phyloP scores from a whole-genome alignment of 768 basidiomycete genomes.

The Trametes cubensis region DNA sequence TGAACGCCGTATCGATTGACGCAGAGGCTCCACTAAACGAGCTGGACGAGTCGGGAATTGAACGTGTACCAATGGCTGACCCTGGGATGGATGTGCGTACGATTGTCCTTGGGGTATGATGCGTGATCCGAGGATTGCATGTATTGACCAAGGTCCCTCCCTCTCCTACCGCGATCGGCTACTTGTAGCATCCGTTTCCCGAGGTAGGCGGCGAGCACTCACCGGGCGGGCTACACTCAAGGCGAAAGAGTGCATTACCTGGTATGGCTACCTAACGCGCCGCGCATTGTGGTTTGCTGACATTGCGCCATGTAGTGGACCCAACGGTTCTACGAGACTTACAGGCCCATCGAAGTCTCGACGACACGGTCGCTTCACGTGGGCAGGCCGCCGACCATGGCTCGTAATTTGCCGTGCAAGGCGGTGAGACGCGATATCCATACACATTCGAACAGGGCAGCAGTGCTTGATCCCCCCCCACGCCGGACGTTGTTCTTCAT shows the following conservation, averaged over 20 bases:
- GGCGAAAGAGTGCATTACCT: conserved; percentile 81
- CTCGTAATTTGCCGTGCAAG: neutral
- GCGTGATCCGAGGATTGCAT: conserved; percentile 27
- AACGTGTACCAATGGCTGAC: conserved; percentile 90
- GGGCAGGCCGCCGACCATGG: conserved; percentile 11
- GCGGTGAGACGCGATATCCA: conserved; percentile 16
- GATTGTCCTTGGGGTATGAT: conserved; percentile 25
- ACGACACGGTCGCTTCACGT: conserved; percentile 40
- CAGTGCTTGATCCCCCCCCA: conserved; percentile 21
- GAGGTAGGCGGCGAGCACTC: conserved; percentile 67
- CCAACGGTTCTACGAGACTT: conserved; percentile 86
- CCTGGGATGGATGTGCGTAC: conserved; percentile 80
- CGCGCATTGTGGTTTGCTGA: neutral
- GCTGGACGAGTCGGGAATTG: conserved; percentile 79
- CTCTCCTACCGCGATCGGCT: conserved; percentile 20
- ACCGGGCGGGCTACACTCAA: conserved; percentile 74
- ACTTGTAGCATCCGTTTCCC: conserved; percentile 62
- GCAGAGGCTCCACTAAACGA: conserved; percentile 58
- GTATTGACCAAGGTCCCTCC: conserved; percentile 22
- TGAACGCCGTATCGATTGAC: conserved; percentile 83
- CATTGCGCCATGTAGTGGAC: conserved; percentile 58
- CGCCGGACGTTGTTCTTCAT: conserved; percentile 23
- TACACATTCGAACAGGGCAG: conserved; percentile 20
- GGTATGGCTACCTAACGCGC: conserved; percentile 15
- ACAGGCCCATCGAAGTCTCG: conserved; percentile 84